These are phyloP conservation scores for Cylindrotheca closterium DNA, from an alignment of 108 stramenopile genomes.

Conservation along the genomic window DNA sequence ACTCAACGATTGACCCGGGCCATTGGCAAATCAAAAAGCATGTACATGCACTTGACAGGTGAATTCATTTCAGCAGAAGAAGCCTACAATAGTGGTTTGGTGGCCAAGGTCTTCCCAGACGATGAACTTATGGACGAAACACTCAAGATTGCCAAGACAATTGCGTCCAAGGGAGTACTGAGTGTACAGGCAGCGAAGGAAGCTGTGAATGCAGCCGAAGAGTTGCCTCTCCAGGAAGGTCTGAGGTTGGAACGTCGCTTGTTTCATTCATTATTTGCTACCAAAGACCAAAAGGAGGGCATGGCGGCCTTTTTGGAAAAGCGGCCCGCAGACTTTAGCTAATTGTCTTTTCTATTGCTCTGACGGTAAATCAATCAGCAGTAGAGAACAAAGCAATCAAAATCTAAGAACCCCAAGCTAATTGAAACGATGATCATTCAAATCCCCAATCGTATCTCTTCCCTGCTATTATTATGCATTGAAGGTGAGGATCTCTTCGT, in stretches of 20 bases:
- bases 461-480: no score
- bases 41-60: slow-evolving; percentile 97
- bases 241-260: slow-evolving; percentile 93
- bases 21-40: slow-evolving; percentile 97
- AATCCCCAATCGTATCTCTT: no score
- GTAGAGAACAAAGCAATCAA: neutral
- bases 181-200: slow-evolving; percentile 91
- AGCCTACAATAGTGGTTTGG: slow-evolving; percentile 87
- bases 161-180: slow-evolving; percentile 89
- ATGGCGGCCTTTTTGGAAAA: slow-evolving; percentile 95
- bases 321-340: slow-evolving; percentile 75
- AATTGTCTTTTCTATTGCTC: no score
- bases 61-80: slow-evolving; percentile 89
- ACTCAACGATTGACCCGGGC: slow-evolving; percentile 95
- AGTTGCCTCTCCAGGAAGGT: slow-evolving; percentile 91
- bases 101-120: slow-evolving; percentile 84
- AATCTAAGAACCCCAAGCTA: no score
- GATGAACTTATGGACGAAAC: slow-evolving; percentile 84
- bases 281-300: slow-evolving; percentile 98
- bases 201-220: slow-evolving; percentile 96
- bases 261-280: slow-evolving; percentile 96
- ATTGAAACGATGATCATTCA: no score
- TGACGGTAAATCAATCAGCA: no score
- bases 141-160: slow-evolving; percentile 85
- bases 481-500: neutral